phyloP scores from a whole-genome alignment of 805 yeast species.

The Metschnikowia orientalis region DNA sequence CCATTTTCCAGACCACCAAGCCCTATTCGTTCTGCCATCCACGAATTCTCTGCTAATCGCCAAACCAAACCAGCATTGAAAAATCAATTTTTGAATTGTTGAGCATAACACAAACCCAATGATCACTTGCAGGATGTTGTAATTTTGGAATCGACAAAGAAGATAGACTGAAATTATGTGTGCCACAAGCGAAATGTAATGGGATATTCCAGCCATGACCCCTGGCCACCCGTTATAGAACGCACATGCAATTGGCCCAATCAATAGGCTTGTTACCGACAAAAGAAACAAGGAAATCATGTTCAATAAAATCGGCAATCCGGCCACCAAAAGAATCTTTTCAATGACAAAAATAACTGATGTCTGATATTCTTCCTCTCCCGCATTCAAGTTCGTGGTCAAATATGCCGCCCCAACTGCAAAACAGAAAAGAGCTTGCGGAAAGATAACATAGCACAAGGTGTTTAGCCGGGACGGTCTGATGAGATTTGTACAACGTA shows the following conservation, averaged over 20 bases:
- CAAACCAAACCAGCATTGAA: conserved; percentile 46
- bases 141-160: conserved; percentile 66
- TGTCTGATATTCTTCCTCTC: neutral
- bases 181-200: conserved; percentile 27
- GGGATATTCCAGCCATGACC: conserved; percentile 41
- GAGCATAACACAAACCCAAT: conserved; percentile 56
- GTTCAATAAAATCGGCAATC: conserved; percentile 47
- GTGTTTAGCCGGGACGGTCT: conserved; percentile 47
- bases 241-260: conserved; percentile 49
- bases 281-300: conserved; percentile 34
- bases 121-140: conserved; percentile 56
- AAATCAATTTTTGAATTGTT: conserved; percentile 54
- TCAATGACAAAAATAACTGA: too few relatives aligned
- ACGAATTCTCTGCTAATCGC: conserved; percentile 60
- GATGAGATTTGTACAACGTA: conserved; percentile 40
- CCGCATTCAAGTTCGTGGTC: conserved; percentile 45
- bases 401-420: conserved; percentile 45
- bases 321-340: conserved; percentile 41
- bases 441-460: conserved; percentile 37
- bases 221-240: conserved; percentile 46
- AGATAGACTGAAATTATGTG: conserved; percentile 51
- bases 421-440: conserved; percentile 32
- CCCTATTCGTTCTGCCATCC: conserved; percentile 55
- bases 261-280: conserved; percentile 41
- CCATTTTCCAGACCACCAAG: conserved; percentile 72